Conservation (phyloP, 2,329 filamentous ascomycete species). For the Trichoderma endophyticum region DNA sequence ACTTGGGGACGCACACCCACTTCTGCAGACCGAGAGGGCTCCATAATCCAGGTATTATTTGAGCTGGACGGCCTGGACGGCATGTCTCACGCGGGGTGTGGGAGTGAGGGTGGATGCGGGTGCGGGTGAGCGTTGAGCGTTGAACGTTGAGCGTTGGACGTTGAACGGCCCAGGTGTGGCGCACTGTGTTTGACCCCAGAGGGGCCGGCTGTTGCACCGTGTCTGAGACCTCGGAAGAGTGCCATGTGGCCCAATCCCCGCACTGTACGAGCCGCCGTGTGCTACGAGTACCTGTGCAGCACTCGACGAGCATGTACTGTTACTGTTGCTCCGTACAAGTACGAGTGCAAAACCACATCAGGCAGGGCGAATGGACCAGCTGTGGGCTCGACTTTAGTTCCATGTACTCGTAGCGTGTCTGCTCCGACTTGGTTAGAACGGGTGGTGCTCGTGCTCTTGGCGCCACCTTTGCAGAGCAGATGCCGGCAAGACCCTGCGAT, state of each 20-base stretch:
- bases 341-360: neutral
- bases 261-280: neutral
- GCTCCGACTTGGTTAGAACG: neutral
- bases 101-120: slow-evolving; percentile 15
- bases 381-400: neutral
- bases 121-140: neutral
- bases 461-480: neutral
- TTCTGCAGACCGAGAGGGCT: slow-evolving; percentile 14
- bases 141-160: neutral
- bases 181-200: slow-evolving; percentile 13
- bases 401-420: neutral
- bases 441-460: neutral
- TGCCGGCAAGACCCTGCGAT: neutral
- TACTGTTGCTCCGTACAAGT: neutral
- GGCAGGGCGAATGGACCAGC: neutral
- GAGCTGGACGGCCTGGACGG: slow-evolving; percentile 15
- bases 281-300: neutral
- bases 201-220: neutral
- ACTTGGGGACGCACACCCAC: neutral
- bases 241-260: slow-evolving; percentile 10
- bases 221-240: slow-evolving; percentile 9
- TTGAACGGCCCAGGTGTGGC: neutral
- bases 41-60: slow-evolving; percentile 17
- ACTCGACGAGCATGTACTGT: neutral
- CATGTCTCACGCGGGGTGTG: slow-evolving; percentile 18